Base-by-base conservation (phyloP, 306 rosid species). In the Senna tora region DNA sequence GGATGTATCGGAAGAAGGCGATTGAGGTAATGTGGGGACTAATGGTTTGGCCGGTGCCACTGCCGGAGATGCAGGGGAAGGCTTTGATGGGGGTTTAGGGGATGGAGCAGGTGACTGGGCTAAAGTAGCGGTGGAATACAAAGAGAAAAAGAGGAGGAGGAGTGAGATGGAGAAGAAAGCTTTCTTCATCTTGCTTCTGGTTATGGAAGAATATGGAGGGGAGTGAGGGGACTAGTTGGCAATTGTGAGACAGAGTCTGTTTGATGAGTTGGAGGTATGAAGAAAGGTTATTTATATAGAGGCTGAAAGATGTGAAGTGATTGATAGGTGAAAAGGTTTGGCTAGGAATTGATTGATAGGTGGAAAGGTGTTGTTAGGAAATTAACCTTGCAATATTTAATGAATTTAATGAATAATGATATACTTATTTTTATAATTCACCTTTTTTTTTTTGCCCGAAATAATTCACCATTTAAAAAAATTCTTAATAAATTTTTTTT, bases 91-190 rank as follows among this genome's bases (percentile, higher is more conserved):
- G 11, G 65, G 25, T 56, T 81, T 81, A 43, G 84, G 81, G 4
- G 84, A 52, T 69, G 80, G 30, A 6, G 67, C 79, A 9, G 73
- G 84, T 51, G 78, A 72, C 38, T 60, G 72, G 41, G 71, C 79
- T 34, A 62, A 20, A 14, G 65, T 77, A 28, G 38, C 50, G 17
- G 51, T 5, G 7, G 13, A 51, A 19, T 19, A 8, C 5, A 19
- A 19, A 17, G 61, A 39, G 13, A 34, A 82, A 9, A 55, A 3
- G 8, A 72, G 67, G 9, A 80, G 15, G 17, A 75, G 42, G 12
- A 72, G 19, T 59, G 68, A 72, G 20, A 72, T 42, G 67, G 74
- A 42, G 57, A 81, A 19, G 8, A 65, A 2, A 19, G 66, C 45
- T 53, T 53, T 45, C 43, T 81, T 77, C 82, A 72, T 81, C 63